Percentiles rank a stretch among this genome's conserved stretches.
These are phyloP conservation scores for Geotrichum klebahnii DNA, from an alignment of 1,139 yeast genomes.

Conservation along the genomic window DNA sequence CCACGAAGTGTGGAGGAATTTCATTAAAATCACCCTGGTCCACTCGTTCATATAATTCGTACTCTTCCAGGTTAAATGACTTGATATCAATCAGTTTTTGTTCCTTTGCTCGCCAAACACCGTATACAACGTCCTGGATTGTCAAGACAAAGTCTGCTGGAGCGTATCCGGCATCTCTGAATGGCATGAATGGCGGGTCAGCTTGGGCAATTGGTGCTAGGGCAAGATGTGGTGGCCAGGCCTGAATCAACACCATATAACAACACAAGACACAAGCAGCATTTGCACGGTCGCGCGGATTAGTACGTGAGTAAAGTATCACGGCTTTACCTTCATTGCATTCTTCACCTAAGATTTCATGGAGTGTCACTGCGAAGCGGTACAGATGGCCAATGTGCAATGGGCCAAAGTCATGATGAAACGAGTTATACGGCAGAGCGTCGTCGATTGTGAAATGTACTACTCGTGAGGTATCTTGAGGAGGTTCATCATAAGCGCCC, in stretches of 20 bases:
- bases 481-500: conserved; percentile 80
- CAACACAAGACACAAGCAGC: conserved; percentile 93
- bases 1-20: conserved; percentile 87
- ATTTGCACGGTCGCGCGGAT: conserved; percentile 79
- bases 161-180: conserved; percentile 95
- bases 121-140: conserved; percentile 91
- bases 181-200: conserved; percentile 90
- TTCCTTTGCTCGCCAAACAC: conserved; percentile 98
- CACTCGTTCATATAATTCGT: conserved; percentile 89
- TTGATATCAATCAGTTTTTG: conserved; percentile 82
- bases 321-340: conserved; percentile 83
- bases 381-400: conserved; percentile 87
- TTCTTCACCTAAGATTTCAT: conserved; percentile 82
- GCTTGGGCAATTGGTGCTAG: conserved; percentile 89
- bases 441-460: conserved; percentile 92
- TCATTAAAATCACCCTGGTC: conserved; percentile 96
- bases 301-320: conserved; percentile 79
- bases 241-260: conserved; percentile 90
- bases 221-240: conserved; percentile 98
- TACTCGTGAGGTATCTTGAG: conserved; percentile 67
- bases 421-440: conserved; percentile 82
- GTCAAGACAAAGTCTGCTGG: conserved; percentile 90
- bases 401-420: conserved; percentile 95
- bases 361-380: conserved; percentile 90
- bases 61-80: conserved; percentile 81